These are phyloP conservation scores for Coniochaeta sp. DNA, from an alignment of 2,329 filamentous ascomycete genomes.

Conservation along the genomic window DNA sequence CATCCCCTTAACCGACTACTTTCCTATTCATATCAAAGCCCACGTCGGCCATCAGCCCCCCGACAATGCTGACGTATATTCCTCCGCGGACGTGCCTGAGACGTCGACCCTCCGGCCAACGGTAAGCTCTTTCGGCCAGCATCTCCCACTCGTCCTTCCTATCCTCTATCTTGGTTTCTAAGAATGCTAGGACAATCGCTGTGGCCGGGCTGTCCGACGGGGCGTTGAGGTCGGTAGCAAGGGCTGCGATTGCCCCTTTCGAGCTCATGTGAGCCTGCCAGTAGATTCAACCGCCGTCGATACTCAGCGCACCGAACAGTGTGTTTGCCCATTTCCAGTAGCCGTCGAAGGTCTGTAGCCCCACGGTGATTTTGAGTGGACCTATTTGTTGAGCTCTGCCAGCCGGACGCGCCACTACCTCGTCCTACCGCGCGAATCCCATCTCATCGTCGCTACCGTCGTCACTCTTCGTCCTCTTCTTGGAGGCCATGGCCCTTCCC, in stretches of 20 bases:
- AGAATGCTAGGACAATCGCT: constrained; percentile 34
- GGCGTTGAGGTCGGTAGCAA: constrained; percentile 13
- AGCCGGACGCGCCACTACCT: neutral
- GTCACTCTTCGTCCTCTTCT: too few relatives aligned
- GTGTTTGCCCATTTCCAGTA: constrained; percentile 33
- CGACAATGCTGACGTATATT: neutral
- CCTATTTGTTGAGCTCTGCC: neutral
- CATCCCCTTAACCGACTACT: too few relatives aligned
- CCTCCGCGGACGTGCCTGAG: neutral
- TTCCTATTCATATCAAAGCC: too few relatives aligned
- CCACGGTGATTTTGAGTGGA: constrained; percentile 36
- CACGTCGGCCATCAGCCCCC: neutral
- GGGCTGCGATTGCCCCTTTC: constrained; percentile 2
- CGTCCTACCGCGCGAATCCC: neutral
- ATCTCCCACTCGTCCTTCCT: constrained; percentile 56
- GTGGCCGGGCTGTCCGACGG: constrained; percentile 18
- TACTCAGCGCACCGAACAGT: constrained; percentile 14
- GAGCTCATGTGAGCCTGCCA: neutral
- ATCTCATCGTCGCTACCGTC: neutral
- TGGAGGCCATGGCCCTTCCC: too few relatives aligned
- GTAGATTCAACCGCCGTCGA: constrained; percentile 5
- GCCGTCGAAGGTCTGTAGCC: constrained; percentile 48
- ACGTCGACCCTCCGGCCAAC: constrained; percentile 33
- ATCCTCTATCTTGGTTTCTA: constrained; percentile 35
- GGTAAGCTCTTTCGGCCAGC: constrained; percentile 27